These are phyloP conservation scores for Uncinocarpus reesii DNA, from an alignment of 2,329 filamentous ascomycete species.

Conservation along the genomic window DNA sequence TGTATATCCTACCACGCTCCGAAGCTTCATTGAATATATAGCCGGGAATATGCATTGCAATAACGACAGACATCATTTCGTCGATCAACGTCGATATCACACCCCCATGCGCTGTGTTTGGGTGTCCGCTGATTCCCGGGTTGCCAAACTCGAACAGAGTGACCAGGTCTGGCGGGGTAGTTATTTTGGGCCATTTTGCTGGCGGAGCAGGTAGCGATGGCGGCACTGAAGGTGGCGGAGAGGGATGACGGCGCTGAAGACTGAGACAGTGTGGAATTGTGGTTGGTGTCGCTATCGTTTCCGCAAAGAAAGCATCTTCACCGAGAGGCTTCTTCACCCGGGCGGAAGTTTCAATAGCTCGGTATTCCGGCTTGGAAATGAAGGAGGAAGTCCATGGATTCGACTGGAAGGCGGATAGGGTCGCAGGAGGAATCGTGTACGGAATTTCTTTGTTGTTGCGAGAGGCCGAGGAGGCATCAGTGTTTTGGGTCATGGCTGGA, in stretches of 20 bases:
- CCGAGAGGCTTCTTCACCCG: slow-evolving; percentile 32
- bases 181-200: slow-evolving; percentile 13
- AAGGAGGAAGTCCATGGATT: slow-evolving; percentile 26
- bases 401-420: slow-evolving; percentile 19
- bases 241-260: slow-evolving; percentile 21
- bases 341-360: slow-evolving; percentile 31
- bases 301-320: slow-evolving; percentile 37
- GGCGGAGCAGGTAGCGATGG: slow-evolving; percentile 21
- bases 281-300: slow-evolving; percentile 29
- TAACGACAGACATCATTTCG: slow-evolving; percentile 36
- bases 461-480: background rate
- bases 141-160: slow-evolving; percentile 28
- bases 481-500: slow-evolving; percentile 4
- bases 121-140: slow-evolving; percentile 34
- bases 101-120: slow-evolving; percentile 33
- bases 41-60: slow-evolving; percentile 25
- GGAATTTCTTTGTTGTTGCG: background rate
- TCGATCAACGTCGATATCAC: slow-evolving; percentile 35
- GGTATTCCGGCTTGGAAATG: slow-evolving; percentile 29
- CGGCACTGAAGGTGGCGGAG: slow-evolving; percentile 18
- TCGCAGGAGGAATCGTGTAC: slow-evolving; percentile 12
- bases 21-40: slow-evolving; percentile 17
- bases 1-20: slow-evolving; percentile 29
- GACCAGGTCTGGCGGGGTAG: slow-evolving; percentile 28
- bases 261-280: slow-evolving; percentile 36